Evolutionary conservation across 192 early-diverging fungal genomes (phyloP), one percentile per base, ranked within the genome.

Genomic region (Paraglomus brasilianum): DNA sequence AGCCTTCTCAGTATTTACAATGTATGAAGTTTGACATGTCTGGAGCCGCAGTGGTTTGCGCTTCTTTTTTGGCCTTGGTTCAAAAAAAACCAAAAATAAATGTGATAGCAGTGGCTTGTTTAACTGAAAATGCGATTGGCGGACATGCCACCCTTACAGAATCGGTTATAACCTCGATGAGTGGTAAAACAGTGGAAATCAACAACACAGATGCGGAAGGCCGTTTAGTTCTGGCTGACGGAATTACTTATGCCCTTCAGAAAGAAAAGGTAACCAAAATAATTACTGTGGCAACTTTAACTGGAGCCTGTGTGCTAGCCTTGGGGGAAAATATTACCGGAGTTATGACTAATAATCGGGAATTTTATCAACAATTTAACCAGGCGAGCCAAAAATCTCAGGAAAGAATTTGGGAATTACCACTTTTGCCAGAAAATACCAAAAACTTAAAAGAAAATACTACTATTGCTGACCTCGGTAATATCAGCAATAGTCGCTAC

Each of bases 21-120:
- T 47, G 83, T 65, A 97, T 97, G 95, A 95, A 95, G 75, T 94
- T 93, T 56, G 95, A 97, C 69, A 94, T 97, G 92, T 92, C 90
- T 38, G 93, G 95, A 38, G 95, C 93, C 13, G 93, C 95, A 0
- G 81, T 83, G 0, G 91, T 92, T 0, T 81, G 87, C 0, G 83
- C 86, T 9, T 87, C 91, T n/a, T 75, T 94, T 75, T 86, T 87
- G 59, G 93, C 84, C 10, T 87, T 95, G 22, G 85, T 86, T 2
- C 83, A 86, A 56, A 78, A 95, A 40, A 66, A 75, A 5, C 70
- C 94, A 24, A 88, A 87, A 49, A 77, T 96, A 69, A 95, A 97
- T 74, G 83, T 93, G 8, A 88, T 89, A 5, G 90, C 88, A 14
- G 86, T 82, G 15, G 91, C 93, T 46, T 94, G 94, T 21, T 75